These are phyloP conservation scores for Cercospora berteroae DNA, from an alignment of 2,329 filamentous ascomycete species.

Conservation along the genomic window DNA sequence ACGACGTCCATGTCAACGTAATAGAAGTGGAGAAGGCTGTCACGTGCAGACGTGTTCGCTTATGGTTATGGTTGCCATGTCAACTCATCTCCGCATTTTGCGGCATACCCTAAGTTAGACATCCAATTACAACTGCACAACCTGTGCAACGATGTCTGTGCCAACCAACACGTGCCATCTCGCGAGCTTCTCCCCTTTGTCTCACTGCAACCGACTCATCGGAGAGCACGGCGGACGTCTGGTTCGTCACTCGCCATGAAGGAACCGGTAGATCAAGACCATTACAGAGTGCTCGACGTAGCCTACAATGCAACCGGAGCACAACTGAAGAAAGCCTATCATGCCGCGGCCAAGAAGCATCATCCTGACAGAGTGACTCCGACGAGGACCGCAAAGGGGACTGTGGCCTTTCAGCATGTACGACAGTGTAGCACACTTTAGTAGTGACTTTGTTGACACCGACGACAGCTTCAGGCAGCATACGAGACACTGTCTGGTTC, in stretches of 20 bases:
- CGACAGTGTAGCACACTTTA: background rate
- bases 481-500: background rate
- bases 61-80: background rate
- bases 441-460: background rate
- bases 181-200: background rate
- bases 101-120: background rate
- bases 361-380: slow-evolving; percentile 7
- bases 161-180: background rate
- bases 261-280: slow-evolving; percentile 9
- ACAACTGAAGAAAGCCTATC: slow-evolving; percentile 7
- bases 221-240: background rate
- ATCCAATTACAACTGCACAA: background rate
- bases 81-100: background rate
- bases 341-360: slow-evolving; percentile 7
- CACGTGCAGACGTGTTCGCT: background rate
- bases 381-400: background rate
- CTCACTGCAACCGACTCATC: background rate
- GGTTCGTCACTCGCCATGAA: background rate
- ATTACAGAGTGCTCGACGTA: slow-evolving; percentile 12
- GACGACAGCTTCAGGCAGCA: background rate
- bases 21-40: background rate
- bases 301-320: background rate
- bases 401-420: slow-evolving; percentile 7
- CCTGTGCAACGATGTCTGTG: background rate
- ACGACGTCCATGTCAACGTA: background rate